Percentiles rank a stretch among this genome's conserved stretches.
phyloP scores from a whole-genome alignment of 768 basidiomycete species.

The Russula abietina region DNA sequence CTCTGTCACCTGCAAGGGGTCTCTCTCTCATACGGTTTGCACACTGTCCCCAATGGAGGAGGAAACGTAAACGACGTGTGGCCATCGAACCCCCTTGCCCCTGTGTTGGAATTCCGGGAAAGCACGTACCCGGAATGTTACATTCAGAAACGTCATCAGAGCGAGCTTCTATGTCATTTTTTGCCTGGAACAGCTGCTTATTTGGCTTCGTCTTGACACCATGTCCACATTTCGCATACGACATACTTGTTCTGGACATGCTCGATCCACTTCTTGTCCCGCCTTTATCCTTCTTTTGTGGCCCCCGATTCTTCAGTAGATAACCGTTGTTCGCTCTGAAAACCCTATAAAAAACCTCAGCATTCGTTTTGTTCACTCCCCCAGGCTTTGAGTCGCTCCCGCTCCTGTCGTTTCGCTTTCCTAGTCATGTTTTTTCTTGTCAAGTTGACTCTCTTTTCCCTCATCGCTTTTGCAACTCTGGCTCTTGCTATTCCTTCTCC shows the following conservation, averaged over 20 bases:
- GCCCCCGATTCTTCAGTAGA: background rate
- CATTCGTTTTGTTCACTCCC: background rate
- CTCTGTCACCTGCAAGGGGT: background rate
- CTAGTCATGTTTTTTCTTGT: background rate
- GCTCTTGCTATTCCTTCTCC: slow-evolving; percentile 2
- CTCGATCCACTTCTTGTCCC: background rate
- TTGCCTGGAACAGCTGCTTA: background rate
- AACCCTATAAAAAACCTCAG: background rate
- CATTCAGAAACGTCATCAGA: background rate
- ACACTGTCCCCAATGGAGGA: background rate
- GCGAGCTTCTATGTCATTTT: slow-evolving; percentile 6
- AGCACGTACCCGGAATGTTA: background rate
- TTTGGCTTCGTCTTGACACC: background rate
- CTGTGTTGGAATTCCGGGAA: background rate
- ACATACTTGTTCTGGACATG: background rate
- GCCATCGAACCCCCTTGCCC: background rate
- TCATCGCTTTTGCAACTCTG: slow-evolving; percentile 6
- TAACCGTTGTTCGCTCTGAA: background rate
- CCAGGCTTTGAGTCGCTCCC: background rate
- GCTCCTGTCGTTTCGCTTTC: background rate
- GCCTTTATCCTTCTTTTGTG: background rate
- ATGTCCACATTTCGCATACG: background rate
- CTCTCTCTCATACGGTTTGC: too few species aligned
- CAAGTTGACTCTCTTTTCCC: slow-evolving; percentile 12
- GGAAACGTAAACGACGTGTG: background rate